Percentiles rank a stretch among this genome's conserved stretches.
phyloP scores from a whole-genome alignment of 2,329 filamentous ascomycete species.

The Epichloe coenophiala region DNA sequence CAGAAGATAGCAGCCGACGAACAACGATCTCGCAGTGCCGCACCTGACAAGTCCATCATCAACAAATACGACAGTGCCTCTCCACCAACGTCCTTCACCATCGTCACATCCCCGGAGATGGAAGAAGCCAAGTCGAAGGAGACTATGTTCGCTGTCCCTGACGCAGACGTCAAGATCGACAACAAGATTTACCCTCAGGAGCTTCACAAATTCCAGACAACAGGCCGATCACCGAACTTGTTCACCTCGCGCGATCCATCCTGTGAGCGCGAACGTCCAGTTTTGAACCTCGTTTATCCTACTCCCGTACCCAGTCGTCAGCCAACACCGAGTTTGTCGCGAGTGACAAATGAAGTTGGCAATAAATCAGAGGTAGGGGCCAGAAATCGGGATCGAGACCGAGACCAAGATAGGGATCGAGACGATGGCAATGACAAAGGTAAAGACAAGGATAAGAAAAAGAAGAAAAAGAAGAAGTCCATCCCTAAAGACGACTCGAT shows the following conservation, averaged over 20 bases:
- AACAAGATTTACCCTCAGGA: conserved; percentile 42
- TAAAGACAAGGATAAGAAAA: conserved; percentile 9
- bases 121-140: conserved; percentile 25
- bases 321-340: conserved; percentile 27
- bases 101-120: conserved; percentile 43
- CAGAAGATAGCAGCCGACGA: conserved; percentile 40
- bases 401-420: background rate
- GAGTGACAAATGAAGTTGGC: background rate
- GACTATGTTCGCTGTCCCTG: conserved; percentile 40
- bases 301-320: conserved; percentile 34
- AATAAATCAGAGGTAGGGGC: background rate
- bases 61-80: conserved; percentile 36
- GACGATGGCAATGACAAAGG: conserved; percentile 5
- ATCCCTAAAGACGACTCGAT: conserved; percentile 12
- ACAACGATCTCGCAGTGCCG: conserved; percentile 36
- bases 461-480: conserved; percentile 9
- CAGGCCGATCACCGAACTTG: conserved; percentile 13
- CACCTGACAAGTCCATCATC: conserved; percentile 39
- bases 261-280: conserved; percentile 40
- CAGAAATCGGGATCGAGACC: background rate
- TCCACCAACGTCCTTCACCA: conserved; percentile 25
- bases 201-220: conserved; percentile 23
- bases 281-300: conserved; percentile 47
- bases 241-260: conserved; percentile 38
- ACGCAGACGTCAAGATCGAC: conserved; percentile 52